Evolutionary conservation across 345 rosid genomes (phyloP), one percentile per base, ranked within the genome.

Genomic region (Euclidium syriacum): DNA sequence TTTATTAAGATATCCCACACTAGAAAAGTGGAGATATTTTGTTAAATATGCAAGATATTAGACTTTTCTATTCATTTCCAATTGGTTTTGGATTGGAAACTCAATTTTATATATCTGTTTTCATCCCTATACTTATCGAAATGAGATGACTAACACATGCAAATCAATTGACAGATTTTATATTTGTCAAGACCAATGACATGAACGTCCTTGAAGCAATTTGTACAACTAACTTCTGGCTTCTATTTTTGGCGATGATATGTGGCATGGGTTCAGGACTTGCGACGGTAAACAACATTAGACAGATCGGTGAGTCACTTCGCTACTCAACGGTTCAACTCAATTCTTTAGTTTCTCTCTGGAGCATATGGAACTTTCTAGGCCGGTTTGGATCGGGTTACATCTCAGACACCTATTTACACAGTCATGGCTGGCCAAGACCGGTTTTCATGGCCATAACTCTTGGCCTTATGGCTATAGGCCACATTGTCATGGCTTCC

Each of bases 261-360:
- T 86, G 88, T 43, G 96, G 96, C 46, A 70, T 88, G 74, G 98
- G 98, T 16, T 76, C 96, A 9, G 96, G 98, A 19, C 74, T 85
- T 2, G 96, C 98, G 0, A 85, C 88, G 0, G 60, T 88, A 58
- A 85, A 91, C 46, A 91, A 91, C 73, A 77, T 91, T 39, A 83
- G 90, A 71, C 98, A 91, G 61, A 70, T 91, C 6, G 98, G 98
- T 1, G 87, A 83, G 65, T 91, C 98, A 19, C 92, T 91, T n/a
- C 75, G 82, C n/a, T 91, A 91, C 79, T 62, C 82, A 6, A 79
- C 75, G 2, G 59, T 49, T 6, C 88, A 85, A 60, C 81, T 73
- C 55, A 82, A 72, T 58, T 78, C 95, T 17, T 43, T 91, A 20
- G 96, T 91, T 54, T 77, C 98, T 19, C 73, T 86, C 15, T 73